A percentile compares a stretch with the other conserved stretches of the same genome.
Conservation (phyloP, 257 asterid species). For the Solanum clarkiae region DNA sequence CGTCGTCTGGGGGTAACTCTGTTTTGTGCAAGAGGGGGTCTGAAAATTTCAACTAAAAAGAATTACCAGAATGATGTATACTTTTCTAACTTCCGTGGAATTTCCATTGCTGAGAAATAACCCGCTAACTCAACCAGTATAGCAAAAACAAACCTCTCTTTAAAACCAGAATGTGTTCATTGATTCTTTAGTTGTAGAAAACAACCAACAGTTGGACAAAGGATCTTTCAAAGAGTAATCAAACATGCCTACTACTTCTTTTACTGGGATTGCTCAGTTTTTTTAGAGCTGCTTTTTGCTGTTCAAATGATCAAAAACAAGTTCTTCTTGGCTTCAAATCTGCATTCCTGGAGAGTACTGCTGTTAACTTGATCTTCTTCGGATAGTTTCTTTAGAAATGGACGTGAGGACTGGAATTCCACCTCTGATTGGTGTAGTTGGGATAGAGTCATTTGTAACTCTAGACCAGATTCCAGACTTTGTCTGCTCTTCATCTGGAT, state of each 20-base stretch:
- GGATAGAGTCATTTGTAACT: slow-evolving; percentile 8
- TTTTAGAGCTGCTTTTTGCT: neutral
- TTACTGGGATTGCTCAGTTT: slow-evolving; percentile 1
- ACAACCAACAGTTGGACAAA: too few species aligned
- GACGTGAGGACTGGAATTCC: slow-evolving; percentile 11
- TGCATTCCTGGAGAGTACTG: neutral
- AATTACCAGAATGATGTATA: neutral
- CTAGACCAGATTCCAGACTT: neutral
- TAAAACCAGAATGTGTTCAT: neutral
- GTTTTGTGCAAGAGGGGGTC: neutral
- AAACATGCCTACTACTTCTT: neutral
- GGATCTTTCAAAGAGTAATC: too few species aligned
- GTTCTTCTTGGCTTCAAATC: slow-evolving; percentile 15
- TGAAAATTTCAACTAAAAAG: neutral
- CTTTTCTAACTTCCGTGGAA: neutral
- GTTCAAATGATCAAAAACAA: slow-evolving; percentile 12
- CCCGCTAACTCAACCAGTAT: neutral
- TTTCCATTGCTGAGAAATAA: neutral
- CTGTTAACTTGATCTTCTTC: neutral
- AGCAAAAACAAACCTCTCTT: neutral
- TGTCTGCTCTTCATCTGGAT: neutral
- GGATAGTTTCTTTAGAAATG: neutral
- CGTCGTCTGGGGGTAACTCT: too few species aligned
- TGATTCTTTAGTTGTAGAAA: neutral
- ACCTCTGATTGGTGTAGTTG: slow-evolving; percentile 13